Percentiles rank a stretch among this genome's conserved stretches.
These are phyloP conservation scores for Colletotrichum eleusines DNA, from an alignment of 2,329 filamentous ascomycete species.

Conservation along the genomic window DNA sequence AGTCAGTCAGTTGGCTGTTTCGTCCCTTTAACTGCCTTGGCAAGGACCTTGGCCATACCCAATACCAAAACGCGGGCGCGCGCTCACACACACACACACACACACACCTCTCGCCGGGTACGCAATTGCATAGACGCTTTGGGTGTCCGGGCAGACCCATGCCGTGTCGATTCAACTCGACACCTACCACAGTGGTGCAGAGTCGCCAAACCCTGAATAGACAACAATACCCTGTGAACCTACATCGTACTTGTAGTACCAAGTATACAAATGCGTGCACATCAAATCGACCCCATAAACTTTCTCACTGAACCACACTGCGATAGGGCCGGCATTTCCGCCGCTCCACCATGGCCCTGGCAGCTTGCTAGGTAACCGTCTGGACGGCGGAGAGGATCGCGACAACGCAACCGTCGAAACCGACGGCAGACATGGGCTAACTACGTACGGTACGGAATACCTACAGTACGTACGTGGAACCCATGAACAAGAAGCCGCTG, in stretches of 20 bases:
- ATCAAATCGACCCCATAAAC: background rate
- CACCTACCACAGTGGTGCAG: background rate
- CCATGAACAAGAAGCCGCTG: slow-evolving; percentile 14
- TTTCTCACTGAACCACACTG: slow-evolving; percentile 22
- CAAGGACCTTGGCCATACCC: slow-evolving; percentile 9
- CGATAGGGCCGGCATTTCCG: slow-evolving; percentile 39
- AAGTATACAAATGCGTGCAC: background rate
- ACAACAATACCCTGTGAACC: slow-evolving; percentile 9
- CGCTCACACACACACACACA: background rate
- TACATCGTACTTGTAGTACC: too few species aligned
- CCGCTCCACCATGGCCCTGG: slow-evolving; percentile 34
- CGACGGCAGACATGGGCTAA: background rate
- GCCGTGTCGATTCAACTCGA: slow-evolving; percentile 22
- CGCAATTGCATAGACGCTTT: slow-evolving; percentile 26
- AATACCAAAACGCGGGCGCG: too few species aligned
- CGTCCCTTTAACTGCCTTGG: slow-evolving; percentile 3
- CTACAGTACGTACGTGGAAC: background rate
- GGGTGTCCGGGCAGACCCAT: slow-evolving; percentile 19
- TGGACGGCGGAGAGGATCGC: slow-evolving; percentile 9
- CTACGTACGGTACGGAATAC: background rate
- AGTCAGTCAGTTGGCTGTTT: slow-evolving; percentile 12
- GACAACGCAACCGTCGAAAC: slow-evolving; percentile 11
- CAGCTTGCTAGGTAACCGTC: slow-evolving; percentile 6
- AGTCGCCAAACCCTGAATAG: slow-evolving; percentile 7
- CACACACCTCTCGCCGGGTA: slow-evolving; percentile 4